Evolutionary conservation across 2,329 filamentous ascomycete genomes (phyloP), one percentile per base, ranked within the genome.

Genomic region (Geosmithia putterillii): DNA sequence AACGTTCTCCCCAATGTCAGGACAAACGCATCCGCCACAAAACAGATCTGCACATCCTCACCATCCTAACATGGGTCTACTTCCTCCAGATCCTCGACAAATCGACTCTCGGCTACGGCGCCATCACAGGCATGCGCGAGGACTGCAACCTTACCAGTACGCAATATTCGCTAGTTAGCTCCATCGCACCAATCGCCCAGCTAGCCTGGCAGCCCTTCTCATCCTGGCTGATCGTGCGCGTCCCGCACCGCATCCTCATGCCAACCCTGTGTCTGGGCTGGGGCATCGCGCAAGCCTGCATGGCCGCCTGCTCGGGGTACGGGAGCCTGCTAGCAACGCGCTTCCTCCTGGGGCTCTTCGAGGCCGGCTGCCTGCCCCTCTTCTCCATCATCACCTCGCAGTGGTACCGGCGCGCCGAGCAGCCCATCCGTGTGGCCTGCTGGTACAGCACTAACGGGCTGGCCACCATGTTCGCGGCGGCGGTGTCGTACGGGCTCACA

Each of bases 381-480:
- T 69, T 70, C 47, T 61, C 62, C 15, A 58, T 71, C 51, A 63
- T 72, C 44, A 71, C 66, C 1, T 60, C 60, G 4, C 64, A 69
- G 52, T 73, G 68, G 60, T 72, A 73, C 50, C 53, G 64, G 1
- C 56, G 64, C 1, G 58, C 59, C 36, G 77, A 84, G 51, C 79
- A 83, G 55, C 76, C 79, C 0, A 56, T 79, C 21, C 67, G 80
- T 0, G 70, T 81, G 3, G 76, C 76, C 0, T 70, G 71, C n/a
- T 84, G 79, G 79, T 83, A 83, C 49, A 66, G 73, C 4, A 79
- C 74, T 0, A 81, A 76, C 42, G 76, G 76, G 0, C 46, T 70
- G 0, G 73, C 73, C 0, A 78, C 69, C 6, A 74, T 81, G 36
- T 56, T 76, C 12, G 76, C 74, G 0, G 73, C 72, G 0, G 64